Base-by-base conservation (phyloP, 305 asterid species). In the Fraxinus floribunda region DNA sequence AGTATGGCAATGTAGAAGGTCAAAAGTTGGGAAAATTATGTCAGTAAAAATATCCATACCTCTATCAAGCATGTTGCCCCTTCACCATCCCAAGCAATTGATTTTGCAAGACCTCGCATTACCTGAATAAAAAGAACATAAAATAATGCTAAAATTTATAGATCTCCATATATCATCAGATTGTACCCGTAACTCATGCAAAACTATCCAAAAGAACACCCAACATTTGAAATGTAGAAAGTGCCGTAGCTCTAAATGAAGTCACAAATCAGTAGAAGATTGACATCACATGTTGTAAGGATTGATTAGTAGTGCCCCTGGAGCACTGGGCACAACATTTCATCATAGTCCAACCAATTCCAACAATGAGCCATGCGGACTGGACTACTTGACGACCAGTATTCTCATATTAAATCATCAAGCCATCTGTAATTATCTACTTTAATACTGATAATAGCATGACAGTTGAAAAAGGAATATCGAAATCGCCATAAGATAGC, bases 61-160 rank as follows among this genome's bases (percentile, higher is more conserved):
- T 95, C 99, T 82, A 95, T 93, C 91, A 94, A 91, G 90, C 99
- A 94, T 62, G 99, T 96, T 39, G 99, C 98, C 81, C 99, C 99
- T 91, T 96, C 99, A 18, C 99, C 99, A 89, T 96, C 99, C 97
- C 93, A 96, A 80, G 98, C 99, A 84, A 96, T 92, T 68, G 99
- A 96, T 89, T 96, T 96, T 30, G 98, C 99, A 78, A 96, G 97
- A 68, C 99, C 96, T 87, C 92, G 98, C 99, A 96, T 96, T 82
- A 96, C 99, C 98, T 94, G 93, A 79, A 80, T 79, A 74, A 75
- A 76, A 76, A 29, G 36, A 70, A 70, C 9, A 70, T 57, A 32
- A 34, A 77, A 22, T 26, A 64, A 52, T 70, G 74, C 76, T 76
- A 75, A 57, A 30, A 79, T 62, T 24, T 36, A 77, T 18, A 46